A percentile compares a stretch with the other conserved stretches of the same genome.
Evolutionary conservation across 2,329 filamentous ascomycete species (phyloP).

Genomic region (Colletotrichum paranaense): DNA sequence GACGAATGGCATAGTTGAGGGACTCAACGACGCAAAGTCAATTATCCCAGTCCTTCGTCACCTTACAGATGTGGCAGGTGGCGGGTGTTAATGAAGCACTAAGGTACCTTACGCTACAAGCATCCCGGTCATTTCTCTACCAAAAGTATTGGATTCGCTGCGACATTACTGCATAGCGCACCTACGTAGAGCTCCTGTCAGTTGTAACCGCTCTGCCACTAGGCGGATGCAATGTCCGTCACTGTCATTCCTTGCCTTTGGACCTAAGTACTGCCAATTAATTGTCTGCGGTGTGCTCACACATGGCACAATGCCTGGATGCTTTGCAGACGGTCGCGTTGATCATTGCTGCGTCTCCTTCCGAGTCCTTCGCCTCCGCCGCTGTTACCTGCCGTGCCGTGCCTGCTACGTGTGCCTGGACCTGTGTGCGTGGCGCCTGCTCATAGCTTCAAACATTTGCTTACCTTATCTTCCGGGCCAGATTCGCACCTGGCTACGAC

Average conservation of each 20-base stretch:
- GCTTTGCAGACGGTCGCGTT: not conserved
- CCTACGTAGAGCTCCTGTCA: not conserved
- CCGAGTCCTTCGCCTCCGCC: not conserved
- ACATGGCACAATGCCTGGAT: not conserved
- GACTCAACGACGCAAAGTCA: not conserved
- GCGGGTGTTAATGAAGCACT: not conserved
- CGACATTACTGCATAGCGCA: not conserved
- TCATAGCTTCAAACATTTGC: not conserved
- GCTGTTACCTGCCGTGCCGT: not conserved
- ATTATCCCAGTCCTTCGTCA: not conserved
- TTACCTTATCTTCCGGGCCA: not conserved
- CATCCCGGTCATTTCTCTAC: not conserved
- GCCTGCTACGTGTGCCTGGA: not conserved
- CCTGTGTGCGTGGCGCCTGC: not conserved
- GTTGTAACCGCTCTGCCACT: not conserved
- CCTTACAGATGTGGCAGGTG: not conserved
- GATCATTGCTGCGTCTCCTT: not conserved
- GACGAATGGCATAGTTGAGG: not conserved
- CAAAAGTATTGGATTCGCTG: not conserved
- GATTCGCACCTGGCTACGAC: not conserved
- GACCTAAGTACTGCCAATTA: no score
- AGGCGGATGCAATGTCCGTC: not conserved
- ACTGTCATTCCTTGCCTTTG: not conserved
- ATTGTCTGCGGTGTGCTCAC: not conserved
- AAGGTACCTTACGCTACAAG: not conserved